phyloP scores from a whole-genome alignment of 1,284 basidiomycete genomes.

The Malassezia equina region DNA sequence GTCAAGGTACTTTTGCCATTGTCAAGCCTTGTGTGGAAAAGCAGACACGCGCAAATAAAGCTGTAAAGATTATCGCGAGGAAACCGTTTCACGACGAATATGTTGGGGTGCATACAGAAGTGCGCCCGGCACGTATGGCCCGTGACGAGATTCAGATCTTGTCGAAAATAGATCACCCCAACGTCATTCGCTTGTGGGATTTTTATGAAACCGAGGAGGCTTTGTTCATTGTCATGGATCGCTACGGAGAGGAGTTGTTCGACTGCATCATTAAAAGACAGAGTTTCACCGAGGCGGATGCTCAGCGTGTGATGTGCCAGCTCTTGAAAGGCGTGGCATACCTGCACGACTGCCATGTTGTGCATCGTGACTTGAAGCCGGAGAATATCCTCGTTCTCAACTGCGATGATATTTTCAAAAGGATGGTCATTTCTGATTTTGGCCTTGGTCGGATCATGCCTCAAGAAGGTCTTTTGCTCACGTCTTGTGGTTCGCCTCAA shows the following conservation, averaged over 20 bases:
- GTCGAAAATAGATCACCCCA: constrained; percentile 34
- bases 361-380: constrained; percentile 46
- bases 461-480: constrained; percentile 39
- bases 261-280: constrained; percentile 41
- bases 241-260: constrained; percentile 44
- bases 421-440: constrained; percentile 45
- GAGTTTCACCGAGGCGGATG: constrained; percentile 43
- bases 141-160: constrained; percentile 40
- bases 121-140: constrained; percentile 2
- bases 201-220: constrained; percentile 45
- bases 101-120: constrained; percentile 17
- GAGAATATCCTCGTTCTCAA: constrained; percentile 44
- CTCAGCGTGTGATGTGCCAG: constrained; percentile 40
- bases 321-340: constrained; percentile 40
- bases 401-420: constrained; percentile 26
- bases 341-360: constrained; percentile 41
- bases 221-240: constrained; percentile 45
- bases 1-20: constrained; percentile 43
- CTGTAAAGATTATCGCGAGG: constrained; percentile 46
- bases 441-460: constrained; percentile 44
- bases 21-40: constrained; percentile 32
- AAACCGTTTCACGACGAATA: constrained; percentile 32
- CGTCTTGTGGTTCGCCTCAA: constrained; percentile 44
- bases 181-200: constrained; percentile 46
- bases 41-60: constrained; percentile 30